These are phyloP conservation scores for Talaromyces albobiverticillius DNA, from an alignment of 2,329 filamentous ascomycete genomes.

Conservation along the genomic window DNA sequence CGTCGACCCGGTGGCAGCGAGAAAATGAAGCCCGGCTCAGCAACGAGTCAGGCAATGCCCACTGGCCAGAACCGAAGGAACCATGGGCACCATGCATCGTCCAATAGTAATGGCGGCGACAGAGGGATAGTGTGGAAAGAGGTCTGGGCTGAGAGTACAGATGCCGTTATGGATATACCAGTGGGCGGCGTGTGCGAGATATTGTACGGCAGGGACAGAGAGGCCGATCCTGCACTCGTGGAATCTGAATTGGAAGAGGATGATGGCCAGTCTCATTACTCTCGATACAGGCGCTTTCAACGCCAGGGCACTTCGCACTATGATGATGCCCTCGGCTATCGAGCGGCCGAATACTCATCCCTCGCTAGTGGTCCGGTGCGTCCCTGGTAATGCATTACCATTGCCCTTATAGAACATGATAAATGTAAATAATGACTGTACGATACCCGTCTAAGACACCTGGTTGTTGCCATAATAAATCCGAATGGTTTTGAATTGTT, in stretches of 20 bases:
- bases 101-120: constrained; percentile 4
- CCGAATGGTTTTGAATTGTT: no score
- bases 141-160: constrained; percentile 88
- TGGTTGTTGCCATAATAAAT: no score
- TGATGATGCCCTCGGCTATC: constrained; percentile 1
- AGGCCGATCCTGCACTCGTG: constrained; percentile 23
- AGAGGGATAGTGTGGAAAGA: constrained; percentile 66
- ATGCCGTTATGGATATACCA: constrained; percentile 96
- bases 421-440: neutral
- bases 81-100: constrained; percentile 6
- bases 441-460: no score
- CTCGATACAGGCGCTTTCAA: constrained; percentile 3
- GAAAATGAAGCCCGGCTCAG: constrained; percentile 40
- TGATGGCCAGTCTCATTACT: constrained; percentile 1
- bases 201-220: constrained; percentile 68
- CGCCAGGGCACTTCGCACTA: neutral
- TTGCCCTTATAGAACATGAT: neutral
- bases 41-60: constrained; percentile 41
- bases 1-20: constrained; percentile 46
- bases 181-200: constrained; percentile 94
- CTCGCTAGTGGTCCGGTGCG: neutral
- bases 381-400: constrained; percentile 1
- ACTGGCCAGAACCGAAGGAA: constrained; percentile 32
- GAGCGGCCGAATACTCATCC: constrained; percentile 3
- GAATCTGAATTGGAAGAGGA: neutral